These are phyloP conservation scores for Fibroporia radiculosa DNA, from an alignment of 768 basidiomycete species.

Conservation along the genomic window DNA sequence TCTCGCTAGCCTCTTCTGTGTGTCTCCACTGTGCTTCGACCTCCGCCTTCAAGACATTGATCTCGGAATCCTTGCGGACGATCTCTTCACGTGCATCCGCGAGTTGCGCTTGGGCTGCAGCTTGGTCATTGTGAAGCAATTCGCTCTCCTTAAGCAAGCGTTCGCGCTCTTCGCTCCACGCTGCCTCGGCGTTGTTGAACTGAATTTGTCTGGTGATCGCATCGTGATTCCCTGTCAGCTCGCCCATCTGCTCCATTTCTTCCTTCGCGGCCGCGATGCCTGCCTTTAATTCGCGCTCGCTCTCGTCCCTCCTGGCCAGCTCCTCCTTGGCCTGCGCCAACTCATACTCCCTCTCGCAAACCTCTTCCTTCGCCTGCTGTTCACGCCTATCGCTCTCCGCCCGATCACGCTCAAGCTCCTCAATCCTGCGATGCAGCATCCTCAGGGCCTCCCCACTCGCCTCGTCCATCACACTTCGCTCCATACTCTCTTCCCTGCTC, in stretches of 20 bases:
- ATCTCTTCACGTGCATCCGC: slow-evolving; percentile 30
- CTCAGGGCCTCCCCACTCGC: slow-evolving; percentile 74
- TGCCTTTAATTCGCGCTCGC: slow-evolving; percentile 43
- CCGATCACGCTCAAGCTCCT: slow-evolving; percentile 64
- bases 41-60: slow-evolving; percentile 45
- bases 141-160: slow-evolving; percentile 36
- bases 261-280: slow-evolving; percentile 50
- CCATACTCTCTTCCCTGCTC: slow-evolving; percentile 73
- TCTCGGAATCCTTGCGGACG: slow-evolving; percentile 22
- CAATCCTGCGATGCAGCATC: slow-evolving; percentile 74
- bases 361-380: slow-evolving; percentile 34
- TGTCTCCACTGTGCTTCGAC: slow-evolving; percentile 66
- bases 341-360: slow-evolving; percentile 32
- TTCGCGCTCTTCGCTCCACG: slow-evolving; percentile 46
- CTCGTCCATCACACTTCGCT: slow-evolving; percentile 77
- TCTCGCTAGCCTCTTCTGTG: slow-evolving; percentile 49
- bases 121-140: slow-evolving; percentile 36
- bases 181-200: slow-evolving; percentile 33
- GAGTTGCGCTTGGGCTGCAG: slow-evolving; percentile 32
- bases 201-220: slow-evolving; percentile 29
- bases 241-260: slow-evolving; percentile 47
- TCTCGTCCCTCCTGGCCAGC: slow-evolving; percentile 41
- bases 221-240: slow-evolving; percentile 15
- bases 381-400: slow-evolving; percentile 28
- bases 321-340: slow-evolving; percentile 41